These are phyloP conservation scores for Nannizzia gypsea DNA, from an alignment of 2,329 filamentous ascomycete species.

Conservation along the genomic window DNA sequence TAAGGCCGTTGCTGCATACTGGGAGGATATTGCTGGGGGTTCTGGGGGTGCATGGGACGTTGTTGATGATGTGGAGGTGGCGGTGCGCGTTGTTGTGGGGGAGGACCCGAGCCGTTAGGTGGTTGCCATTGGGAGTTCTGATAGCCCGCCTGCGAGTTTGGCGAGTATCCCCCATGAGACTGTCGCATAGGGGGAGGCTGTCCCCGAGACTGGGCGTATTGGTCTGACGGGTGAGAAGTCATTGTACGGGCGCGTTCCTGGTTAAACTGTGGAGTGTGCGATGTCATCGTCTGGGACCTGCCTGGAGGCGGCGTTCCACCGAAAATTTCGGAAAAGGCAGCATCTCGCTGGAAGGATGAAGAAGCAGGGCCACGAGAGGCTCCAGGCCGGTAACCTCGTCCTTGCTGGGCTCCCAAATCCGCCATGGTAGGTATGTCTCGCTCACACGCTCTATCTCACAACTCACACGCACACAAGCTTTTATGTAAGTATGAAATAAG, in stretches of 20 bases:
- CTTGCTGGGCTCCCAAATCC: conserved; percentile 52
- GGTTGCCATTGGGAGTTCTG: conserved; percentile 24
- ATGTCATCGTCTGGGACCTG: conserved; percentile 91
- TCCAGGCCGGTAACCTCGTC: conserved; percentile 45
- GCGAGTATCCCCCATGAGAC: conserved; percentile 34
- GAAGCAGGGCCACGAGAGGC: conserved; percentile 41
- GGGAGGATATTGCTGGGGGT: conserved; percentile 31
- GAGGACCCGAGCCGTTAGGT: conserved; percentile 21
- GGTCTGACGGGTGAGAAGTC: conserved; percentile 43
- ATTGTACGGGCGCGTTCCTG: conserved; percentile 69
- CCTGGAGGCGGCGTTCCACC: conserved; percentile 74
- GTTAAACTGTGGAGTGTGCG: conserved; percentile 52
- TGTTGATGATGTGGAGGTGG: conserved; percentile 18
- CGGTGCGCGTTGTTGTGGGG: conserved; percentile 16
- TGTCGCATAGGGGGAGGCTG: conserved; percentile 31
- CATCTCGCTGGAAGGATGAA: conserved; percentile 63
- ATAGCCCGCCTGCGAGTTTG: conserved; percentile 30
- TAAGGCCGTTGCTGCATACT: conserved; percentile 51
- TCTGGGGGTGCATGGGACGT: conserved; percentile 14
- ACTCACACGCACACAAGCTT: not conserved
- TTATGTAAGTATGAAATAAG: not conserved
- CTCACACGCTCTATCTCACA: not conserved
- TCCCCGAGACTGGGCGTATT: conserved; percentile 30
- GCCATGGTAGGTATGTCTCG: conserved; percentile 39
- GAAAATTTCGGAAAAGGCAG: conserved; percentile 93